Evolutionary conservation across 2,329 filamentous ascomycete genomes (phyloP).

Genomic region (Hypocrella siamensis): DNA sequence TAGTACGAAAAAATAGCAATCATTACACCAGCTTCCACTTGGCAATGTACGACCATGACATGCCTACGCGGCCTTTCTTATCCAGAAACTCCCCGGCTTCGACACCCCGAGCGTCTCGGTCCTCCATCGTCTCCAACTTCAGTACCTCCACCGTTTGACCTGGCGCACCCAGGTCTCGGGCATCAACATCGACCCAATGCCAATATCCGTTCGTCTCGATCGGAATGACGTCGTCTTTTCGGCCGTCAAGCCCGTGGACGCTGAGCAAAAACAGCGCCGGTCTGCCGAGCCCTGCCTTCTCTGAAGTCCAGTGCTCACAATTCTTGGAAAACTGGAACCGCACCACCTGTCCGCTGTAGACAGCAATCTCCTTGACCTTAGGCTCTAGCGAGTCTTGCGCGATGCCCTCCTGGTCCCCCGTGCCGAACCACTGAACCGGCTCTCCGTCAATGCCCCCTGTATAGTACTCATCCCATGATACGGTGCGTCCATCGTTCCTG

Average conservation of each 20-base stretch:
- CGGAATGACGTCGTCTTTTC: slow-evolving; percentile 50
- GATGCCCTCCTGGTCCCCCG: slow-evolving; percentile 33
- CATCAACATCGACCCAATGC: slow-evolving; percentile 67
- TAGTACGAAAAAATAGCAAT: too few species aligned
- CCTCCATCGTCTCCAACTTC: slow-evolving; percentile 37
- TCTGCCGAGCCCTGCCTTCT: slow-evolving; percentile 47
- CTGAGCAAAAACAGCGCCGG: slow-evolving; percentile 55
- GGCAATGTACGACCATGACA: slow-evolving; percentile 27
- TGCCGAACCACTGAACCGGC: slow-evolving; percentile 29
- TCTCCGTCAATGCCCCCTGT: slow-evolving; percentile 39
- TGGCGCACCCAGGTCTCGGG: slow-evolving; percentile 47
- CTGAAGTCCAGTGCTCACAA: slow-evolving; percentile 73
- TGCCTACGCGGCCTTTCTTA: slow-evolving; percentile 27
- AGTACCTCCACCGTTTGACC: slow-evolving; percentile 54
- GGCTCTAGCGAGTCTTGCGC: slow-evolving; percentile 44
- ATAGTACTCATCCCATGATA: slow-evolving; percentile 73
- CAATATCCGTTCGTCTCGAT: slow-evolving; percentile 65
- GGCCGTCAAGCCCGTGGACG: slow-evolving; percentile 49
- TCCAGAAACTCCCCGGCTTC: slow-evolving; percentile 28
- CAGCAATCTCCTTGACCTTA: slow-evolving; percentile 33
- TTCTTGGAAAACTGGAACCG: slow-evolving; percentile 68
- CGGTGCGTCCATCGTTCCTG: slow-evolving; percentile 50
- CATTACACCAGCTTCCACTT: slow-evolving; percentile 32
- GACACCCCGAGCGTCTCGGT: slow-evolving; percentile 30
- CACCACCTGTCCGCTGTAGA: slow-evolving; percentile 39